A percentile compares a stretch with the other conserved stretches of the same genome.
Evolutionary conservation across 169 alveolate genomes (phyloP).

Genomic region (Plasmodium vinckei): DNA sequence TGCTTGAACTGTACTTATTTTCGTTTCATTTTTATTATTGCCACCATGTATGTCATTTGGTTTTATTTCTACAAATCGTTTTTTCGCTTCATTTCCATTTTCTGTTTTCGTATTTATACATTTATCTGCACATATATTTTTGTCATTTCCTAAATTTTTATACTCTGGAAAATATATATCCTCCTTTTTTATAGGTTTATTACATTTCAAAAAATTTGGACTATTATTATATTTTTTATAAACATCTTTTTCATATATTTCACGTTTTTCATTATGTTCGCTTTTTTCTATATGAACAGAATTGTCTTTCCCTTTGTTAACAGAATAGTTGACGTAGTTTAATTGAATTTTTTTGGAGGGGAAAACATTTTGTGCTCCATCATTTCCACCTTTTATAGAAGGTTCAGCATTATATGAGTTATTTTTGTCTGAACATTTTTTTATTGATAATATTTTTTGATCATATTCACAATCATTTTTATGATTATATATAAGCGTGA

Average conservation of each 20-base stretch:
- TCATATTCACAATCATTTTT: neutral
- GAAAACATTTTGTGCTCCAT: neutral
- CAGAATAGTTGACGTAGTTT: neutral
- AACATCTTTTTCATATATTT: no score
- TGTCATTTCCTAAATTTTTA: neutral
- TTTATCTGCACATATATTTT: neutral
- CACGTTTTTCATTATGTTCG: no score
- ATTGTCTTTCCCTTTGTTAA: neutral
- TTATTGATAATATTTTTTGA: neutral
- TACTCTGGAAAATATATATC: no score
- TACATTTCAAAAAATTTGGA: no score
- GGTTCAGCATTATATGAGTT: neutral
- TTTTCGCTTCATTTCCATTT: neutral
- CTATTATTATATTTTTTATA: no score
- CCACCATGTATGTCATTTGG: neutral
- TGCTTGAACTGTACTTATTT: neutral
- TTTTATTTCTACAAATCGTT: neutral
- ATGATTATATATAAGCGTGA: slow-evolving; percentile 18
- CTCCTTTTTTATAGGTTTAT: no score
- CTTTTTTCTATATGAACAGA: no score
- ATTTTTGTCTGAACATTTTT: neutral
- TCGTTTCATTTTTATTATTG: neutral
- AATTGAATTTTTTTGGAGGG: neutral
- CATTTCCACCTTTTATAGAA: neutral
- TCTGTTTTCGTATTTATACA: neutral